These are phyloP conservation scores for Paxillus rubicundulus DNA, from an alignment of 768 basidiomycete species.

Conservation along the genomic window DNA sequence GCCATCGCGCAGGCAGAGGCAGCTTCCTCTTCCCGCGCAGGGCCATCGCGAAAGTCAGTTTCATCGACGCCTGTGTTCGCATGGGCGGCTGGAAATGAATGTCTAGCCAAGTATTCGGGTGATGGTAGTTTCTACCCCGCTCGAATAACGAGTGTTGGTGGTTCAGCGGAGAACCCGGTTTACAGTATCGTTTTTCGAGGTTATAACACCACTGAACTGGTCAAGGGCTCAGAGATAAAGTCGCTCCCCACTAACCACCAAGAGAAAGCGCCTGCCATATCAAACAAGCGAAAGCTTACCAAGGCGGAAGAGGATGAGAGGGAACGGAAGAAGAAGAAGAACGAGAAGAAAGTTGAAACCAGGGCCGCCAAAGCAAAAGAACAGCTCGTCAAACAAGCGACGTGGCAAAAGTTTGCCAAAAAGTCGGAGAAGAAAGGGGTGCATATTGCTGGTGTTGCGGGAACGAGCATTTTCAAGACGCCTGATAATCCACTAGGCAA, in stretches of 20 bases:
- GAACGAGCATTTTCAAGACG: slow-evolving; percentile 92
- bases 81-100: slow-evolving; percentile 85
- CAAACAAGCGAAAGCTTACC: slow-evolving; percentile 73
- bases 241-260: slow-evolving; percentile 58
- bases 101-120: slow-evolving; percentile 79
- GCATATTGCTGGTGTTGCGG: slow-evolving; percentile 82
- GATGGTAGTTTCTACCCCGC: slow-evolving; percentile 89
- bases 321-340: slow-evolving; percentile 91
- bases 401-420: slow-evolving; percentile 95
- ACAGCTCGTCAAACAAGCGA: slow-evolving; percentile 76
- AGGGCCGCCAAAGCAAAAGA: slow-evolving; percentile 87
- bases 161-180: slow-evolving; percentile 75
- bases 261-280: slow-evolving; percentile 35
- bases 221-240: slow-evolving; percentile 71
- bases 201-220: slow-evolving; percentile 87
- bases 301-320: slow-evolving; percentile 84
- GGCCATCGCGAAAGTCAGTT: slow-evolving; percentile 53
- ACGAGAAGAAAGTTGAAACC: slow-evolving; percentile 87
- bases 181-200: slow-evolving; percentile 91
- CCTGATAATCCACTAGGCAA: slow-evolving; percentile 87
- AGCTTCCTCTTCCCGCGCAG: slow-evolving; percentile 58
- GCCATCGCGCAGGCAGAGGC: slow-evolving; percentile 67
- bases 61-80: slow-evolving; percentile 48
- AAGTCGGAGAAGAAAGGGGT: slow-evolving; percentile 92
- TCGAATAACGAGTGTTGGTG: slow-evolving; percentile 80